Percentiles rank a stretch among this genome's conserved stretches.
These are phyloP conservation scores for Zoysia japonica DNA, from an alignment of 176 grass and related monocot species.

Conservation along the genomic window DNA sequence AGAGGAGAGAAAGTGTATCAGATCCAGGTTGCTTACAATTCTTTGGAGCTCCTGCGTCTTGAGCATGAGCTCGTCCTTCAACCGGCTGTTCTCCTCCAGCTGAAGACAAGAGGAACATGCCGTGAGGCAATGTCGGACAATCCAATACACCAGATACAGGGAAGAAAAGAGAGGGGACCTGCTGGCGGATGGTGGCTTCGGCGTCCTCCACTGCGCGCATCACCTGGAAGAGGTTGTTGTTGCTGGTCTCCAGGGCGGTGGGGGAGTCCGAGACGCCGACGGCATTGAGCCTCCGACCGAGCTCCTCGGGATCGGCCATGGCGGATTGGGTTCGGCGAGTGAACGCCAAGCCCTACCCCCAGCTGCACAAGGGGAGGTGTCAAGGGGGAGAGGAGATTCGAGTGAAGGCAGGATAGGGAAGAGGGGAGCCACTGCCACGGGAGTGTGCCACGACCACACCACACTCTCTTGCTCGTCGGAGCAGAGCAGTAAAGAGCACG, in stretches of 20 bases:
- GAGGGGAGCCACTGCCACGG: not conserved
- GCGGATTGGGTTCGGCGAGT: not conserved
- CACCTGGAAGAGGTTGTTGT: constrained; percentile 72
- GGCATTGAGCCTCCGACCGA: constrained; percentile 37
- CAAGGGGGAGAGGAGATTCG: not conserved
- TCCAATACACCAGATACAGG: not conserved
- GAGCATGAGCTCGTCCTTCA: constrained; percentile 81
- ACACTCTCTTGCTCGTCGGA: not conserved
- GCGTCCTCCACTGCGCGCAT: constrained; percentile 89
- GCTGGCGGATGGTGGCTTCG: constrained; percentile 83
- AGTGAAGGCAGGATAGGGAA: not conserved
- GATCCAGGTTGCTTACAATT: constrained; percentile 48
- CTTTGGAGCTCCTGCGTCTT: constrained; percentile 71
- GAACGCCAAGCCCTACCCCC: constrained; percentile 20
- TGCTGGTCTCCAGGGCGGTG: constrained; percentile 41
- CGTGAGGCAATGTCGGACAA: not conserved
- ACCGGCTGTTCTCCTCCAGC: constrained; percentile 81
- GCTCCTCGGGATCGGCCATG: constrained; percentile 53
- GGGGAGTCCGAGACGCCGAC: constrained; percentile 39
- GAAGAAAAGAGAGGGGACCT: constrained; percentile 36
- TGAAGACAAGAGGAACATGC: constrained; percentile 23
- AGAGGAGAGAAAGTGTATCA: not conserved
- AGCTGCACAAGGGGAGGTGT: not conserved
- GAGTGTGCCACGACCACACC: too few species aligned
- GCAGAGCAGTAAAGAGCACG: not conserved